These are phyloP conservation scores for Chrysochromulina tobinii DNA, from an alignment of 78 protist genomes.

Conservation along the genomic window DNA sequence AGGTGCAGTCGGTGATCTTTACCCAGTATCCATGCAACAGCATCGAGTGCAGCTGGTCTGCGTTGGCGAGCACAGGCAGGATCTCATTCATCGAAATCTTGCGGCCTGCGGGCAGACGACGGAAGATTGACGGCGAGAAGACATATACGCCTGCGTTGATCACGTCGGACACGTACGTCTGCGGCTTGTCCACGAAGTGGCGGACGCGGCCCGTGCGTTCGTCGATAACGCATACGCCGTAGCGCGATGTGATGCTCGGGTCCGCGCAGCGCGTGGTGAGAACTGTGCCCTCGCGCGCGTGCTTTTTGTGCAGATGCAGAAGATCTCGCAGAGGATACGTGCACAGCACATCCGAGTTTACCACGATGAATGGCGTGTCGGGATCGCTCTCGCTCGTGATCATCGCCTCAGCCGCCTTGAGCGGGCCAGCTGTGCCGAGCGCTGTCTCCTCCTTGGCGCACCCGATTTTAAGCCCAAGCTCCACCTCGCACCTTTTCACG, in stretches of 20 bases:
- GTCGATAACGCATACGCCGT: constrained; percentile 7
- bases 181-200: not conserved
- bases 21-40: constrained; percentile 7
- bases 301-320: not conserved
- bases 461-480: not conserved
- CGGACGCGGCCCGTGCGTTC: not conserved
- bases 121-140: not conserved
- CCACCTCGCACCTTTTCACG: not conserved
- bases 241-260: not conserved
- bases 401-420: not conserved
- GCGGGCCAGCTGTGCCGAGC: constrained; percentile 21
- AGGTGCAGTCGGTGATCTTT: not conserved
- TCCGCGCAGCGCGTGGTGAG: not conserved
- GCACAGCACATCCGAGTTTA: constrained; percentile 30
- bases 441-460: not conserved
- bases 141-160: constrained; percentile 3
- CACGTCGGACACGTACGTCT: not conserved
- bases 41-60: not conserved
- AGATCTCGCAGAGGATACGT: constrained; percentile 11
- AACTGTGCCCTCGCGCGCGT: not conserved
- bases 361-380: constrained; percentile 1
- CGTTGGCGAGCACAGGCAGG: not conserved
- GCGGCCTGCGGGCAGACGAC: not conserved
- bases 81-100: not conserved
- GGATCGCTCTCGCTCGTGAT: not conserved